phyloP scores from a whole-genome alignment of 176 grass and related monocot genomes.

The Eleusine coracana region DNA sequence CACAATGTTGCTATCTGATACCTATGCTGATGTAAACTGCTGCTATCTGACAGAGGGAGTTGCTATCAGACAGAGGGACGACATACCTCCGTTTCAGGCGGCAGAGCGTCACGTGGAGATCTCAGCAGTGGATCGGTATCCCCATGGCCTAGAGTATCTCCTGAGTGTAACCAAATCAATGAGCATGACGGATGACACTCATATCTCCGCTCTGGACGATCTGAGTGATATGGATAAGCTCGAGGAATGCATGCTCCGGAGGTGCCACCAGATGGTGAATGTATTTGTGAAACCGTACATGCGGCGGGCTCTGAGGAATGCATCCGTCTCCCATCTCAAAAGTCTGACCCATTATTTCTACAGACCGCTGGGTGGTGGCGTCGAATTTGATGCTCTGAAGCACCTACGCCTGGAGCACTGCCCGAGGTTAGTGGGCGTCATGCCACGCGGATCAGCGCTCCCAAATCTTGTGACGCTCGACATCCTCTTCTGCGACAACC shows the following conservation, averaged over 20 bases:
- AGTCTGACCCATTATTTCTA: background rate
- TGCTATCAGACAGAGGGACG: background rate
- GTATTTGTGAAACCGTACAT: background rate
- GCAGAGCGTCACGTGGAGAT: constrained; percentile 12
- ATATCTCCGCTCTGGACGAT: fast-evolving
- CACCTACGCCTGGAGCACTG: constrained; percentile 34
- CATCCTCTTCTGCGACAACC: constrained; percentile 33
- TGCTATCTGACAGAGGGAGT: fast-evolving
- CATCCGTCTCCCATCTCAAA: background rate
- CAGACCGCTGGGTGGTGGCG: fast-evolving
- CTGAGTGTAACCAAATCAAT: background rate
- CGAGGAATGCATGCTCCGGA: background rate
- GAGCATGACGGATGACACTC: background rate
- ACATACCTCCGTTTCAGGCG: no score
- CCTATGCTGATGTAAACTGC: background rate
- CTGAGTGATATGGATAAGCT: fast-evolving
- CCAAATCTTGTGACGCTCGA: background rate
- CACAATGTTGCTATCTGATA: background rate
- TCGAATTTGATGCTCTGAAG: background rate
- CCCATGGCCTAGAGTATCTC: fast-evolving
- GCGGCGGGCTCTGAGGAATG: background rate
- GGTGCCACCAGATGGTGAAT: background rate
- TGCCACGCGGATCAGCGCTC: fast-evolving
- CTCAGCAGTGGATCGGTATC: background rate
- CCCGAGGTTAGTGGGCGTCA: background rate